Evolutionary conservation across 2,329 filamentous ascomycete genomes (phyloP).

Genomic region (Stagonosporopsis rhizophila): DNA sequence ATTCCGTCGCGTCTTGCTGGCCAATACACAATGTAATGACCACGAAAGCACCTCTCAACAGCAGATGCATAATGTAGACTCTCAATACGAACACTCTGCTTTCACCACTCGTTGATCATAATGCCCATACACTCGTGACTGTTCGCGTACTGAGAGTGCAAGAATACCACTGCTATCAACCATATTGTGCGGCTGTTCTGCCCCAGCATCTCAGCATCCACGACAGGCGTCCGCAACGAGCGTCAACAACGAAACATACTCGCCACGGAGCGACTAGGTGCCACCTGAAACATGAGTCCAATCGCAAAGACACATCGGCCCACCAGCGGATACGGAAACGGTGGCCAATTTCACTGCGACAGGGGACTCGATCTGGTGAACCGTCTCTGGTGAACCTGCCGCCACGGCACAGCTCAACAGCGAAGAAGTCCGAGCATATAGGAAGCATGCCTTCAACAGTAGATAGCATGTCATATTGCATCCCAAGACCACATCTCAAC

Average conservation of each 20-base stretch:
- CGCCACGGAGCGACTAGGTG: neutral
- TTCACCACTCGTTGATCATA: neutral
- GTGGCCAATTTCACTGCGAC: neutral
- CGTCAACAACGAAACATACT: no score
- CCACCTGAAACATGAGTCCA: conserved; percentile 8
- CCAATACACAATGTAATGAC: neutral
- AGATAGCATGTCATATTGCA: neutral
- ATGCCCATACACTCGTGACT: neutral
- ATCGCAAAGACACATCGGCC: neutral
- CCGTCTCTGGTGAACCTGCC: neutral
- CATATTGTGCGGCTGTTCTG: neutral
- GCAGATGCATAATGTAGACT: neutral
- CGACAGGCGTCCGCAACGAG: neutral
- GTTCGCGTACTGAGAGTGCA: no score
- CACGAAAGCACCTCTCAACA: neutral
- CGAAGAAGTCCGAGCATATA: neutral
- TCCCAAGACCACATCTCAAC: neutral
- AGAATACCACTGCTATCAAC: neutral
- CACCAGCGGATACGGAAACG: neutral
- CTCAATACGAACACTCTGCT: neutral
- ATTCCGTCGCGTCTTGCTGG: neutral
- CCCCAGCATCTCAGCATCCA: neutral
- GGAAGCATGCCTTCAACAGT: neutral
- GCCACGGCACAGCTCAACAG: no score
- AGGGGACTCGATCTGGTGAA: neutral